phyloP scores from a whole-genome alignment of 2,329 filamentous ascomycete species.

The Colletotrichum sansevieriae region DNA sequence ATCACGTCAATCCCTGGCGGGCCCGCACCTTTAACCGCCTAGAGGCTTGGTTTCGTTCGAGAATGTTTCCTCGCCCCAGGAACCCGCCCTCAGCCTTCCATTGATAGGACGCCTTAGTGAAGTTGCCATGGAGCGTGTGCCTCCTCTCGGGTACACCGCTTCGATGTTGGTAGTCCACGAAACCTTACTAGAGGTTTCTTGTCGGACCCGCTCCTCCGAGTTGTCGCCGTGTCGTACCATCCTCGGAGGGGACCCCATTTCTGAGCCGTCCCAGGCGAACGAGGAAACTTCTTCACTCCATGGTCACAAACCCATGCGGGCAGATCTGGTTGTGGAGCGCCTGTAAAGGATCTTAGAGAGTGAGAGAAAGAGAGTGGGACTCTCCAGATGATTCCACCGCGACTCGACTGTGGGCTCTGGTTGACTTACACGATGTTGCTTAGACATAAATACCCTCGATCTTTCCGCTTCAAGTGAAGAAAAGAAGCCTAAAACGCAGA shows the following conservation, averaged over 20 bases:
- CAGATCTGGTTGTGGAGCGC: conserved; percentile 27
- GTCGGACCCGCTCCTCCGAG: conserved; percentile 34
- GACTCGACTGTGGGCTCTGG: conserved; percentile 16
- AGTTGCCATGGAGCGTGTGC: not conserved
- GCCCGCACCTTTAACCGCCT: not conserved
- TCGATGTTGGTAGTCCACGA: conserved; percentile 1
- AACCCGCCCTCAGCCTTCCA: conserved; percentile 19
- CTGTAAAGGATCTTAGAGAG: conserved; percentile 2
- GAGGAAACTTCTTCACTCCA: conserved; percentile 27
- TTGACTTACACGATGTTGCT: conserved; percentile 22
- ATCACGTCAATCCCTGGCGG: conserved; percentile 14
- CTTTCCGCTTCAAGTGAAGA: conserved; percentile 24
- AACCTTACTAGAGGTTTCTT: not conserved
- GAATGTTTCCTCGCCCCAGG: conserved; percentile 17
- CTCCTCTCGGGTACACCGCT: conserved; percentile 33
- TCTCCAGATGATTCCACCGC: conserved; percentile 39
- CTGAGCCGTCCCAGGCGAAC: conserved; percentile 8
- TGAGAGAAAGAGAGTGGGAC: conserved; percentile 21
- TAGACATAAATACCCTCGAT: conserved; percentile 31
- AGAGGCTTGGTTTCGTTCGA: conserved; percentile 20
- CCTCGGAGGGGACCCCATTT: conserved; percentile 22
- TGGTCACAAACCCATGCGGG: conserved; percentile 14
- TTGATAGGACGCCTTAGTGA: not conserved
- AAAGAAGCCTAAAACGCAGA: not conserved
- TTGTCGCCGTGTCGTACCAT: conserved; percentile 33